phyloP scores from a whole-genome alignment of 2,329 filamentous ascomycete species.

The Decorospora gaudefroyi region DNA sequence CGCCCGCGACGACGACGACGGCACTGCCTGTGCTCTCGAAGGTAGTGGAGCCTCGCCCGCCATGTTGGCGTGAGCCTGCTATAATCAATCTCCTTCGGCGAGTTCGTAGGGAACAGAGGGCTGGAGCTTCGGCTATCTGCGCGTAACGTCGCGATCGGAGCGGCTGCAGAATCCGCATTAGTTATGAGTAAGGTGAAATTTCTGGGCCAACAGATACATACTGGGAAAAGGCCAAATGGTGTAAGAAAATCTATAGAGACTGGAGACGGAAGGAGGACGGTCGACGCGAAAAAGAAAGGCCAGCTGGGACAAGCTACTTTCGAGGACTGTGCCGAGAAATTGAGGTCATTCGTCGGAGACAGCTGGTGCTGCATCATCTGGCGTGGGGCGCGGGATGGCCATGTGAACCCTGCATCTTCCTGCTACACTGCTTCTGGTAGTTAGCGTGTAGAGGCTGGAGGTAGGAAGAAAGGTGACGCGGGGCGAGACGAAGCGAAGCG shows the following conservation, averaged over 20 bases:
- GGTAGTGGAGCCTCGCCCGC: constrained; percentile 26
- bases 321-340: constrained; percentile 23
- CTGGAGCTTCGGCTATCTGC: constrained; percentile 28
- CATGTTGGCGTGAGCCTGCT: constrained; percentile 22
- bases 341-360: constrained; percentile 36
- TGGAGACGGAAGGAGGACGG: constrained; percentile 3
- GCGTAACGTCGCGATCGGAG: constrained; percentile 26
- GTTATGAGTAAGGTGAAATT: not conserved
- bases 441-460: too few species aligned
- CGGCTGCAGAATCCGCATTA: constrained; percentile 4
- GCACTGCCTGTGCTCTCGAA: constrained; percentile 35
- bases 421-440: not conserved
- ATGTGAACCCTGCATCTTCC: constrained; percentile 11
- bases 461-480: too few species aligned
- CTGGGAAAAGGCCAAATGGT: constrained; percentile 1
- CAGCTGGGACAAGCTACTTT: constrained; percentile 14
- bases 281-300: constrained; percentile 12
- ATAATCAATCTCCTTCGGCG: constrained; percentile 5
- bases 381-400: constrained; percentile 29
- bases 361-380: too few species aligned
- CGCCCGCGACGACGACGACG: constrained; percentile 35
- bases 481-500: constrained; percentile 11
- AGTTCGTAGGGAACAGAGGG: constrained; percentile 5
- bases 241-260: constrained; percentile 1
- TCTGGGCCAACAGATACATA: not conserved